Conservation (phyloP, 2,329 filamentous ascomycete species). For the Colletotrichum truncatum region DNA sequence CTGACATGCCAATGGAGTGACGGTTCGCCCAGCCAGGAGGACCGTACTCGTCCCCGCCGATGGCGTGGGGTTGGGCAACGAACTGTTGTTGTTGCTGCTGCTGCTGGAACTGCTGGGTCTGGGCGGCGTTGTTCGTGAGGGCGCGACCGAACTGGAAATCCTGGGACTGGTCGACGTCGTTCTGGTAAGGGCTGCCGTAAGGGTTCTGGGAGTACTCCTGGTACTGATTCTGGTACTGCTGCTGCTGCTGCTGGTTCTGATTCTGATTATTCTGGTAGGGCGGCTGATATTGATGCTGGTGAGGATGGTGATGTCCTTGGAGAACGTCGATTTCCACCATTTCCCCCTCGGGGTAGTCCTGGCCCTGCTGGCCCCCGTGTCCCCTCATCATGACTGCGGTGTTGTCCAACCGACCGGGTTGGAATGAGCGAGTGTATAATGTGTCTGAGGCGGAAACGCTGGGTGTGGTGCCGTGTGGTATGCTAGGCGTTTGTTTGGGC, state of each 20-base stretch:
- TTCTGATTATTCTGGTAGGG: slow-evolving; percentile 26
- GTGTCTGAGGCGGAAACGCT: slow-evolving; percentile 12
- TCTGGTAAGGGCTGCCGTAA: slow-evolving; percentile 1
- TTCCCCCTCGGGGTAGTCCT: slow-evolving; percentile 42
- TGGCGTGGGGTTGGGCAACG: background rate
- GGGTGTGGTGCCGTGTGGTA: background rate
- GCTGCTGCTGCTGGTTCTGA: slow-evolving; percentile 35
- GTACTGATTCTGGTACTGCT: slow-evolving; percentile 30
- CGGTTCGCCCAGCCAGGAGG: slow-evolving; percentile 29
- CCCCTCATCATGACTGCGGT: slow-evolving; percentile 33
- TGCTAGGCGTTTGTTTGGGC: background rate
- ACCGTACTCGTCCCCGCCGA: slow-evolving; percentile 25
- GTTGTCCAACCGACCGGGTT: slow-evolving; percentile 27
- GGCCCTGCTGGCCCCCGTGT: slow-evolving; percentile 33
- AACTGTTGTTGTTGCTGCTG: slow-evolving; percentile 7
- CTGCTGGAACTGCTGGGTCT: slow-evolving; percentile 14
- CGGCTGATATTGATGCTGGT: slow-evolving; percentile 25
- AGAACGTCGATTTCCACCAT: slow-evolving; percentile 46
- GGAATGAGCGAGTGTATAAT: slow-evolving; percentile 28
- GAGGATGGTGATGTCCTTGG: slow-evolving; percentile 32
- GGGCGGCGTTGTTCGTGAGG: slow-evolving; percentile 21
- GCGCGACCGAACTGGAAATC: slow-evolving; percentile 18
- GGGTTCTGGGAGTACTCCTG: slow-evolving; percentile 22
- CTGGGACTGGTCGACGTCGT: background rate
- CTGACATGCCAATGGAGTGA: slow-evolving; percentile 26